phyloP scores from a whole-genome alignment of 768 basidiomycete species.

The Suillus plorans region DNA sequence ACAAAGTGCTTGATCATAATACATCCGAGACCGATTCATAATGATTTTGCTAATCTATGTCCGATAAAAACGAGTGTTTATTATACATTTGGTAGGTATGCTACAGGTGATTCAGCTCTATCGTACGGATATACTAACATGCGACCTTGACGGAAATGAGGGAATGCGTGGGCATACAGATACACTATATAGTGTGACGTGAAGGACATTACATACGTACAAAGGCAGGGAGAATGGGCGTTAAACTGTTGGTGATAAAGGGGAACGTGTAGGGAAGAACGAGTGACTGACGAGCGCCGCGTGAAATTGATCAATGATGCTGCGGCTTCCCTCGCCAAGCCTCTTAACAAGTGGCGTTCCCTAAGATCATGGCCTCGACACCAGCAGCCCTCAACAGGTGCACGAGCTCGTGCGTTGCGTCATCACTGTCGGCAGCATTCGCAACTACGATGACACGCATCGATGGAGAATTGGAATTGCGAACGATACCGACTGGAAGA shows the following conservation, averaged over 20 bases:
- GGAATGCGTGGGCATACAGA: background rate
- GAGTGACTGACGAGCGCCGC: background rate
- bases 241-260: background rate
- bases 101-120: background rate
- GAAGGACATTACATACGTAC: background rate
- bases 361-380: background rate
- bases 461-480: background rate
- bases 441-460: background rate
- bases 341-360: background rate
- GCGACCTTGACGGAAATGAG: background rate
- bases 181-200: background rate
- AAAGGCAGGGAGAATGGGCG: background rate
- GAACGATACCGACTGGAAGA: background rate
- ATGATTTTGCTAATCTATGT: background rate
- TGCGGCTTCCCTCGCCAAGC: background rate
- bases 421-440: background rate
- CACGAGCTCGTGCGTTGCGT: background rate
- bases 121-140: background rate
- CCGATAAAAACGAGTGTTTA: background rate
- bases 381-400: background rate
- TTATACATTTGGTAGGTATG: background rate
- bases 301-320: background rate
- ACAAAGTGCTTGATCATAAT: background rate
- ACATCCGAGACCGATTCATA: background rate
- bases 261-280: background rate